A percentile compares a stretch with the other conserved stretches of the same genome.
Evolutionary conservation across 371 early-diverging fungal genomes (phyloP).

Genomic region (Zopfochytrium polystomum): DNA sequence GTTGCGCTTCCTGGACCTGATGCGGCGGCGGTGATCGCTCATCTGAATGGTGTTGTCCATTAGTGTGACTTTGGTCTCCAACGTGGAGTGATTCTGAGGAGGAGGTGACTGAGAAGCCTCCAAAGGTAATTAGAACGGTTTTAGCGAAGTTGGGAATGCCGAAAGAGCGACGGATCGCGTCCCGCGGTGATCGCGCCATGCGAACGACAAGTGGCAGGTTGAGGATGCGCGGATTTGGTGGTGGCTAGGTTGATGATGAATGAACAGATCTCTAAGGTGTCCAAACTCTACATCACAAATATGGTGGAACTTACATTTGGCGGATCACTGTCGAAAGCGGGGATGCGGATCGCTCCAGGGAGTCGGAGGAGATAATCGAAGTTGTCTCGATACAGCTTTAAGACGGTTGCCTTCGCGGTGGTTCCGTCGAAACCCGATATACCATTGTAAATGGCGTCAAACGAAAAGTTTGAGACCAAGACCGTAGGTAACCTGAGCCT

Average conservation of each 20-base stretch:
- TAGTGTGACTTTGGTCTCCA: background rate
- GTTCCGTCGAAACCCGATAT: constrained; percentile 38
- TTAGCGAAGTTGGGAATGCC: constrained; percentile 61
- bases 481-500: constrained; percentile 57
- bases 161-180: constrained; percentile 52
- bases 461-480: constrained; percentile 74
- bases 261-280: constrained; percentile 3
- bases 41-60: background rate
- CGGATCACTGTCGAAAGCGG: too few species aligned
- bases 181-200: constrained; percentile 47
- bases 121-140: constrained; percentile 70
- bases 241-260: background rate
- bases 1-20: constrained; percentile 51
- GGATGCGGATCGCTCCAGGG: constrained; percentile 68
- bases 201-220: constrained; percentile 66
- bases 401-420: constrained; percentile 49
- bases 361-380: constrained; percentile 63
- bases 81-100: constrained; percentile 4
- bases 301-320: too few species aligned
- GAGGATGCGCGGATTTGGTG: constrained; percentile 15
- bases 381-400: constrained; percentile 54
- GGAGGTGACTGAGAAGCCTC: constrained; percentile 48
- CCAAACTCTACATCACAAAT: background rate
- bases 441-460: constrained; percentile 66
- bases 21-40: background rate